These are phyloP conservation scores for Drechslera avenae DNA, from an alignment of 2,329 filamentous ascomycete genomes.

Conservation along the genomic window DNA sequence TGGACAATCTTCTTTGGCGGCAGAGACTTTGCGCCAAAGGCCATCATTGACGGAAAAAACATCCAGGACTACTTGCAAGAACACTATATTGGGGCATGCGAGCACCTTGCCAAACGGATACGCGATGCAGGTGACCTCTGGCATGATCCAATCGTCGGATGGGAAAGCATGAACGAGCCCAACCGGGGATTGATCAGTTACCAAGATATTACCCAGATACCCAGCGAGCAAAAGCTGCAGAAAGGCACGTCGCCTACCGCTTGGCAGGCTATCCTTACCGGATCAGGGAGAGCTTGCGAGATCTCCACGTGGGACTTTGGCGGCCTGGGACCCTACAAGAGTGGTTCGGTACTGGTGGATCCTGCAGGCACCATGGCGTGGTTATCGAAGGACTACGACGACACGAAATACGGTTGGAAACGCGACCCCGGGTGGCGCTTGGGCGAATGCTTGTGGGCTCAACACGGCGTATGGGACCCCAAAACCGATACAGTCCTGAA, in stretches of 20 bases:
- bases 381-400: constrained; percentile 82
- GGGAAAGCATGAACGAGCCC: constrained; percentile 96
- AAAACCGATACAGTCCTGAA: constrained; percentile 74
- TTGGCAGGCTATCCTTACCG: constrained; percentile 90
- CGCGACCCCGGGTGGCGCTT: constrained; percentile 87
- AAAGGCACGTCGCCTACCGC: constrained; percentile 92
- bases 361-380: constrained; percentile 85
- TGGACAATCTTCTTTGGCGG: constrained; percentile 95
- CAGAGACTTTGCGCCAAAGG: constrained; percentile 90
- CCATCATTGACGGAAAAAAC: constrained; percentile 90
- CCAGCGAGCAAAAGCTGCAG: constrained; percentile 84
- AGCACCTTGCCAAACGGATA: constrained; percentile 81
- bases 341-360: constrained; percentile 80
- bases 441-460: constrained; percentile 95
- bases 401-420: constrained; percentile 87
- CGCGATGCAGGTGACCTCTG: constrained; percentile 89
- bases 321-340: constrained; percentile 87
- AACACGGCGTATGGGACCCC: constrained; percentile 94
- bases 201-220: constrained; percentile 79
- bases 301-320: constrained; percentile 94
- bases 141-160: constrained; percentile 86
- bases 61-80: constrained; percentile 93
- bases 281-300: constrained; percentile 89
- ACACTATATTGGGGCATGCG: constrained; percentile 81
- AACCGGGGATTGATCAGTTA: constrained; percentile 86